Evolutionary conservation across 1,139 yeast genomes (phyloP).

Genomic region (Saccharomyces hybrid): DNA sequence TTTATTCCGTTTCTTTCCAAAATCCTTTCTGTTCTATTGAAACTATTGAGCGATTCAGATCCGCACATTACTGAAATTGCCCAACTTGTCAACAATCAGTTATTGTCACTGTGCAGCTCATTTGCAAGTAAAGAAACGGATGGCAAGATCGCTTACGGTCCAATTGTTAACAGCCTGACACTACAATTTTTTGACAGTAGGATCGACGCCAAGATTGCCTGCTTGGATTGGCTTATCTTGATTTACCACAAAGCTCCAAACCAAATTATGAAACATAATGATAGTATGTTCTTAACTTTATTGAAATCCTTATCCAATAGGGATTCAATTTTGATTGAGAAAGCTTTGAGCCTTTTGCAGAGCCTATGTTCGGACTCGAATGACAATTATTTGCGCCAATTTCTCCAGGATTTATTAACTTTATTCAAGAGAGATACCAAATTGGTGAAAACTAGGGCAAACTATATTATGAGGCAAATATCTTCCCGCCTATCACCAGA

Average conservation of each 20-base stretch:
- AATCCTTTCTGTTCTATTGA: constrained; percentile 47
- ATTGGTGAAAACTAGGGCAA: constrained; percentile 64
- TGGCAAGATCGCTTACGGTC: constrained; percentile 45
- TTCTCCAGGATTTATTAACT: constrained; percentile 62
- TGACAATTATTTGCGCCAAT: constrained; percentile 69
- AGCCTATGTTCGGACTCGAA: constrained; percentile 72
- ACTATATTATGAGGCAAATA: constrained; percentile 74
- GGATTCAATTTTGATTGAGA: constrained; percentile 71
- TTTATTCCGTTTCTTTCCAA: constrained; percentile 61
- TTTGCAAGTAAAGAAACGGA: constrained; percentile 26
- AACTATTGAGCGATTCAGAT: constrained; percentile 47
- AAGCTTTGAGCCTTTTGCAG: constrained; percentile 58
- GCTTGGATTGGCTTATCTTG: constrained; percentile 86
- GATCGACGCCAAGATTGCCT: constrained; percentile 76
- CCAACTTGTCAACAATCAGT: constrained; percentile 43
- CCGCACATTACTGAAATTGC: constrained; percentile 44
- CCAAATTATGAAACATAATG: constrained; percentile 51
- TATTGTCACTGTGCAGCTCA: constrained; percentile 40
- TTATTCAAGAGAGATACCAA: constrained; percentile 63
- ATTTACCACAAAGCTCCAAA: constrained; percentile 68
- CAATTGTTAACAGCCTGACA: constrained; percentile 54
- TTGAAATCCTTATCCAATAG: constrained; percentile 80
- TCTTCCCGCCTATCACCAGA: constrained; percentile 80
- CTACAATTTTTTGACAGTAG: constrained; percentile 59
- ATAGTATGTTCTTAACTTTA: constrained; percentile 67